These are phyloP conservation scores for Chlorella sp. DNA, from an alignment of 139 green algal species.

Conservation along the genomic window DNA sequence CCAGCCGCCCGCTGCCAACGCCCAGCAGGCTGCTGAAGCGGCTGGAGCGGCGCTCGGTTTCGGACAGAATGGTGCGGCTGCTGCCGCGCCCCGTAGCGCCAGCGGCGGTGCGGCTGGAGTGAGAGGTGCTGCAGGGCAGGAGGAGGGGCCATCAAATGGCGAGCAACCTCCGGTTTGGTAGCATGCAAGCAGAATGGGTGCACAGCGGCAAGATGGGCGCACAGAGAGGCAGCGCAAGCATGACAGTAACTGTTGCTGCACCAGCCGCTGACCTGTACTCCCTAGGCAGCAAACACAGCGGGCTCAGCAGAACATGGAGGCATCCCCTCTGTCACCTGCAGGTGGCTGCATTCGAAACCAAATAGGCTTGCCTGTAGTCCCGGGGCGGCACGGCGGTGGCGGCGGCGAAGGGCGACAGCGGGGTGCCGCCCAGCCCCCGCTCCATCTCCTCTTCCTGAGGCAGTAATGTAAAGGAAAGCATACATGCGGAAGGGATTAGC, in stretches of 20 bases:
- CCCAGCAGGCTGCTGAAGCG: background rate
- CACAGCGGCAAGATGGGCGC: too few relatives aligned
- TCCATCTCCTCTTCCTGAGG: constrained; percentile 17
- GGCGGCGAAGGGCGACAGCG: background rate
- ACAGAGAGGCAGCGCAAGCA: too few relatives aligned
- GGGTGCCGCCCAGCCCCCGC: background rate
- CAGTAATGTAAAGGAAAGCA: too few relatives aligned
- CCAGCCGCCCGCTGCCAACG: constrained; percentile 3
- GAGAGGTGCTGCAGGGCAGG: background rate
- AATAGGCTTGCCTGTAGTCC: background rate
- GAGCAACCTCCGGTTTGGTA: too few relatives aligned
- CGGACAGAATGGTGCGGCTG: background rate
- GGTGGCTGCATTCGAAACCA: too few relatives aligned
- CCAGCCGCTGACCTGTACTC: too few relatives aligned
- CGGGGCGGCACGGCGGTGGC: background rate
- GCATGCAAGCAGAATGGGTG: too few relatives aligned
- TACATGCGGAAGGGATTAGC: too few relatives aligned
- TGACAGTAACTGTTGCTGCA: too few relatives aligned
- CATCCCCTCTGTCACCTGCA: too few relatives aligned
- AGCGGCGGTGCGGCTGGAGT: background rate
- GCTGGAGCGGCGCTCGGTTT: constrained; percentile 2
- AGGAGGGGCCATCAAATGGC: background rate
- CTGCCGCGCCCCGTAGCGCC: background rate
- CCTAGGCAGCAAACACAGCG: too few relatives aligned
- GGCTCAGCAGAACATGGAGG: background rate